Conservation (phyloP, 106 monocot species). For the Dendrobium chrysotoxum region DNA sequence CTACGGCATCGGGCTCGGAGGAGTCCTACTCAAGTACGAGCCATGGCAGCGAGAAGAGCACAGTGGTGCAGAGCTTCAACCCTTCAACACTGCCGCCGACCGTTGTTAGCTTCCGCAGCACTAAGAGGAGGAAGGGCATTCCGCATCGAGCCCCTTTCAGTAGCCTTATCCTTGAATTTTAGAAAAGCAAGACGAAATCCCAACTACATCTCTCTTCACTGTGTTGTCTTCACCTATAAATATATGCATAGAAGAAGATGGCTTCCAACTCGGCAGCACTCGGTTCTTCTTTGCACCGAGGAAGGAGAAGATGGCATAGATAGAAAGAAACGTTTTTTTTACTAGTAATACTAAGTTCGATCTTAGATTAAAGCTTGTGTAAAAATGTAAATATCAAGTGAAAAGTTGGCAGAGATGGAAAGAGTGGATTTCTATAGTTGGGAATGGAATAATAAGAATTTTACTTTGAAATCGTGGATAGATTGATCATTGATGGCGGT, state of each 20-base stretch:
- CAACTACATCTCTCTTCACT: not conserved
- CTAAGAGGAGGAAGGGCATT: slow-evolving; percentile 57
- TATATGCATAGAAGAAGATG: not conserved
- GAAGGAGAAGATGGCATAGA: not conserved
- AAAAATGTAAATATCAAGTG: not conserved
- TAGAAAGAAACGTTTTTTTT: not conserved
- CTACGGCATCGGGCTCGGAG: slow-evolving; percentile 23
- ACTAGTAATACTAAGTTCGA: not conserved
- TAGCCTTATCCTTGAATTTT: slow-evolving; percentile 23
- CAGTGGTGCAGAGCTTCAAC: slow-evolving; percentile 34
- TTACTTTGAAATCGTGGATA: not conserved
- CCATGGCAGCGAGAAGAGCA: slow-evolving; percentile 34
- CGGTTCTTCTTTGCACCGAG: not conserved
- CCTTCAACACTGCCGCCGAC: slow-evolving; percentile 43
- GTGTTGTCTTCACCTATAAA: not conserved
- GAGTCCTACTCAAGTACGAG: slow-evolving; percentile 38
- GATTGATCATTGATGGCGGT: not conserved
- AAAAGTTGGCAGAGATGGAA: not conserved
- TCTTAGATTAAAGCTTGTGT: not conserved
- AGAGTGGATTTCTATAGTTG: not conserved
- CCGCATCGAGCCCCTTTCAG: slow-evolving; percentile 57
- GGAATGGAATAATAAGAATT: not conserved
- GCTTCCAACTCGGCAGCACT: not conserved
- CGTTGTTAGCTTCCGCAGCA: slow-evolving; percentile 14
- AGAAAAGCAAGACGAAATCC: not conserved